Base-by-base conservation (phyloP, 2,329 filamentous ascomycete genomes). In the Pyrenophora graminea region DNA sequence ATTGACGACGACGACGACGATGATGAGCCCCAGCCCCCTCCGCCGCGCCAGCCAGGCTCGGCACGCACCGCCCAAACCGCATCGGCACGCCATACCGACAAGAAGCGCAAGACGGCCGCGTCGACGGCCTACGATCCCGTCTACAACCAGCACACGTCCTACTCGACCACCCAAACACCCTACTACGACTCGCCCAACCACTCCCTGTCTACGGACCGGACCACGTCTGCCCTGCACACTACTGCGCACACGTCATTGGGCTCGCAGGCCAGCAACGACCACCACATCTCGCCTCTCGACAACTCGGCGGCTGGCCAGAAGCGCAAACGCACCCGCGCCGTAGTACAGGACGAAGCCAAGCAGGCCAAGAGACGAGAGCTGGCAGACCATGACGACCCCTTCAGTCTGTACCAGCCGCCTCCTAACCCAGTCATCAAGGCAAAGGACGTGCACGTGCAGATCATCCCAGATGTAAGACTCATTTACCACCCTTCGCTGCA, bases 371-470 rank as follows among this genome's bases (percentile, higher is more conserved):
- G 87, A 61, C 83, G 88, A 64, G 89, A 94, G 66, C 77, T 88
- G 38, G 88, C 91, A 64, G 59, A 64, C 40, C 80, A 85, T 33
- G 83, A 84, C 19, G 87, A 92, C 70, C 85, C 87, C 17, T 90
- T 87, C 67, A 80, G 85, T 59, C 88, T 84, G 59, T 97, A 97
- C 70, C 83, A 91, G 43, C 92, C 94, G 37, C 94, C 93, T 6
- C 86, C 90, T 1, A 88, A 90, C 59, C 93, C 93, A 3, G 87
- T 90, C 3, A 91, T 94, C 77, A 97, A 99, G 79, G 90, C 92
- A 17, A 85, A 87, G 64, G 79, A 81, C 36, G 77, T 81, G 15
- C 77, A 80, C 43, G 85, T 87, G 33, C 81, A 82, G 36, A 78
- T 84, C 3, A 72, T 86, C 37, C 73, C 77, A 56, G 83, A 86